Conservation (phyloP, 2,329 filamentous ascomycete species). For the Pseudogymnoascus verrucosus region DNA sequence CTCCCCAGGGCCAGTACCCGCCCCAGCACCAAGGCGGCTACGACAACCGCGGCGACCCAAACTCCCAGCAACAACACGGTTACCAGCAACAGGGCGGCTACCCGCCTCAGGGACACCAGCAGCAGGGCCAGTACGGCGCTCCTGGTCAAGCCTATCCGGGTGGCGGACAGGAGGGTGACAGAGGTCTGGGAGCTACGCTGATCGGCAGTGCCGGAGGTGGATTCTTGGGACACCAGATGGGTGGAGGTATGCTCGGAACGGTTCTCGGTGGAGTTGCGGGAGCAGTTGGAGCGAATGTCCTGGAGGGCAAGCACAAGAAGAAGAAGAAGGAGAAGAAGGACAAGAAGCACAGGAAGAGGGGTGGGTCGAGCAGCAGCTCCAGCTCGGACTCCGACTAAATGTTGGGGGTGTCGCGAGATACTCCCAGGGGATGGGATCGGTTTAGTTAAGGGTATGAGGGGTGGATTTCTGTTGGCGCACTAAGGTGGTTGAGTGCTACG, state of each 20-base stretch:
- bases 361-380: background rate
- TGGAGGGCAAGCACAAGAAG: slow-evolving; percentile 38
- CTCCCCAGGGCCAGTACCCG: slow-evolving; percentile 20
- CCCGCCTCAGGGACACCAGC: slow-evolving; percentile 9
- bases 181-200: slow-evolving; percentile 46
- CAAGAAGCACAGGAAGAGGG: slow-evolving; percentile 15
- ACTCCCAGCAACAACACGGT: background rate
- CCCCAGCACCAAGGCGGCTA: slow-evolving; percentile 14
- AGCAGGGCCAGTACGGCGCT: slow-evolving; percentile 9
- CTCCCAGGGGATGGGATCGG: background rate
- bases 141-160: slow-evolving; percentile 11
- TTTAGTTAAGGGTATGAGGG: background rate
- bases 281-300: slow-evolving; percentile 45
- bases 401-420: background rate
- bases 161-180: slow-evolving; percentile 37
- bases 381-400: slow-evolving; percentile 8
- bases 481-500: background rate
- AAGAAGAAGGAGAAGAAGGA: slow-evolving; percentile 24
- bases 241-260: slow-evolving; percentile 45
- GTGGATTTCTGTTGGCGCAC: background rate
- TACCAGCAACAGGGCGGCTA: background rate
- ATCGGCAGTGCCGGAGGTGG: slow-evolving; percentile 46
- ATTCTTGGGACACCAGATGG: slow-evolving; percentile 45
- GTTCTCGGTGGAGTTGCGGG: slow-evolving; percentile 45
- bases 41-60: slow-evolving; percentile 15